These are phyloP conservation scores for Coniochaeta sp. DNA, from an alignment of 2,329 filamentous ascomycete genomes.

Conservation along the genomic window DNA sequence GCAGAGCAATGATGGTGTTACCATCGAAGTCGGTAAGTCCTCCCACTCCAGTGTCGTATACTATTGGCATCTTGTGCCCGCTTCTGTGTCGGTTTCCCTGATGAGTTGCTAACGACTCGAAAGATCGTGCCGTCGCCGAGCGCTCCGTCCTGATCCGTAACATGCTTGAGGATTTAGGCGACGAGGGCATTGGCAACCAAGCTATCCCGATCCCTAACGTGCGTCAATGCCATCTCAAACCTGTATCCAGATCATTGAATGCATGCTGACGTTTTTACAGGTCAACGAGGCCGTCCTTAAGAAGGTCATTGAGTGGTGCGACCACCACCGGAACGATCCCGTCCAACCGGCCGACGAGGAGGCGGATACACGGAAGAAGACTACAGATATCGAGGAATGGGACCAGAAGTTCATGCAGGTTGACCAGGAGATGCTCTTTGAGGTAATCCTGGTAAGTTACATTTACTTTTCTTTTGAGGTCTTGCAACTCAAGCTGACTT, in stretches of 20 bases:
- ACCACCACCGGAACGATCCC: constrained; percentile 87
- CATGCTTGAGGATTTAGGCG: constrained; percentile 89
- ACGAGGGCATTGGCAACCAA: constrained; percentile 45
- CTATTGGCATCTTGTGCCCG: constrained; percentile 1
- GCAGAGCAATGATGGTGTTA: constrained; percentile 42
- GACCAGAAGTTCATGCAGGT: constrained; percentile 99
- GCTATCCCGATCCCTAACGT: constrained; percentile 82
- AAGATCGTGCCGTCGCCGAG: constrained; percentile 79
- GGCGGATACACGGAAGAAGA: constrained; percentile 92
- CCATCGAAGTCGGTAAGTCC: constrained; percentile 39
- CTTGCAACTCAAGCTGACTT: constrained; percentile 14
- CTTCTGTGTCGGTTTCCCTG: background rate
- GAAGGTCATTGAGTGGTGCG: constrained; percentile 98
- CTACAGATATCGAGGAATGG: constrained; percentile 98
- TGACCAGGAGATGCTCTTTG: constrained; percentile 98
- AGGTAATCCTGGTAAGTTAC: constrained; percentile 83
- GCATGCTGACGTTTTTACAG: constrained; percentile 34
- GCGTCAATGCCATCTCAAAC: constrained; percentile 27
- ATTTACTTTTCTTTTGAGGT: background rate
- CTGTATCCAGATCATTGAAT: constrained; percentile 1
- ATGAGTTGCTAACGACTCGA: background rate
- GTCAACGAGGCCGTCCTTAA: constrained; percentile 85
- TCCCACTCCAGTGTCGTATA: no score
- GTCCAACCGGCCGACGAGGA: constrained; percentile 79
- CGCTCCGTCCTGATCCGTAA: constrained; percentile 96